Evolutionary conservation across 2,329 filamentous ascomycete genomes (phyloP).

Genomic region (Beauveria sp.): DNA sequence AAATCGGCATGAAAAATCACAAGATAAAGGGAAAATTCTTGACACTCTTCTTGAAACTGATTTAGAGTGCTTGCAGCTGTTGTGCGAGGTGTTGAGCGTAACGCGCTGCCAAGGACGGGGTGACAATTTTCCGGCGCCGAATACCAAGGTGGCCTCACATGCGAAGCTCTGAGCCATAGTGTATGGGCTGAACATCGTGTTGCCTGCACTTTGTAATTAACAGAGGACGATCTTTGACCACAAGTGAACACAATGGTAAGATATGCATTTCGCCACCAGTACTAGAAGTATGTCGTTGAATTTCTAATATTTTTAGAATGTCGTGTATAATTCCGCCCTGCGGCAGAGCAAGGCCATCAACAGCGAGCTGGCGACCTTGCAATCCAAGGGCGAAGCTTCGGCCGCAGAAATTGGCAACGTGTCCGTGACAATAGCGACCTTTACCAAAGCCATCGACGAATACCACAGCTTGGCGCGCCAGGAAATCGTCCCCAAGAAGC

Average conservation of each 20-base stretch:
- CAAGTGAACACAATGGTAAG: neutral
- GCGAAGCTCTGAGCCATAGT: neutral
- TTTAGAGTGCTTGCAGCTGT: neutral
- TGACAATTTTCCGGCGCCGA: slow-evolving; percentile 11
- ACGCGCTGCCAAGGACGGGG: neutral
- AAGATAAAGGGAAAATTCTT: no score
- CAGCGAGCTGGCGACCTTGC: slow-evolving; percentile 65
- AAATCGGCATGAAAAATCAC: no score
- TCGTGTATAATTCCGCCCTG: slow-evolving; percentile 76
- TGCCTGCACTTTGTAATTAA: no score
- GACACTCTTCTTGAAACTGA: no score
- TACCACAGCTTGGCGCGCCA: slow-evolving; percentile 79
- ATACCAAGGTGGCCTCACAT: slow-evolving; percentile 7
- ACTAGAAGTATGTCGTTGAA: no score
- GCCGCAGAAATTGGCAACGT: slow-evolving; percentile 54
- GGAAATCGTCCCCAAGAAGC: slow-evolving; percentile 84
- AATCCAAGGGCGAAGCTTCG: slow-evolving; percentile 56
- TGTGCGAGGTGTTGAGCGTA: neutral
- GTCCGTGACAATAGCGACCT: slow-evolving; percentile 68
- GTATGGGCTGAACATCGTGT: neutral
- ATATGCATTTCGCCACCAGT: neutral
- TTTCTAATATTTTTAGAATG: slow-evolving; percentile 47
- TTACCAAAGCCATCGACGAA: slow-evolving; percentile 86
- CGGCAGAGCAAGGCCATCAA: slow-evolving; percentile 78
- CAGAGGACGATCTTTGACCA: neutral